Evolutionary conservation across 2,329 filamentous ascomycete species (phyloP).

Genomic region (Drechslera avenae): DNA sequence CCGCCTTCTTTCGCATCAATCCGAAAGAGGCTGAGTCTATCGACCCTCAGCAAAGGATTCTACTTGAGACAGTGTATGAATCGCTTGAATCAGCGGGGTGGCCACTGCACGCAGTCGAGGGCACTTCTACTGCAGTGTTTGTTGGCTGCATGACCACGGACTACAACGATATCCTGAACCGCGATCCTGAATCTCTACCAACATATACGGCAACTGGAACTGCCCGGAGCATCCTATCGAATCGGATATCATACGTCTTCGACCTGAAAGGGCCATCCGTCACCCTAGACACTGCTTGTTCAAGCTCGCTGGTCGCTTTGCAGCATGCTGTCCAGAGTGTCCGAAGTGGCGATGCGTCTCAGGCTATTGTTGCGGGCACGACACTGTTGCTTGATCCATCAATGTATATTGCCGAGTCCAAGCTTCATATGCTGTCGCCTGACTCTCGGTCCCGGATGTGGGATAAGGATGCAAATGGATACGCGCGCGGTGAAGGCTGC

Average conservation of each 20-base stretch:
- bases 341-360: slow-evolving; percentile 10
- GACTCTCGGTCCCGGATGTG: slow-evolving; percentile 31
- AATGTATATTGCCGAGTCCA: slow-evolving; percentile 21
- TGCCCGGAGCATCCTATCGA: slow-evolving; percentile 32
- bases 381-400: slow-evolving; percentile 3
- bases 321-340: slow-evolving; percentile 22
- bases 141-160: slow-evolving; percentile 31
- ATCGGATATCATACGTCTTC: slow-evolving; percentile 46
- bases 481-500: slow-evolving; percentile 58
- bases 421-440: slow-evolving; percentile 34
- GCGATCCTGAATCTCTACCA: slow-evolving; percentile 35
- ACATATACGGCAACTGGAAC: slow-evolving; percentile 34
- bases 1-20: slow-evolving; percentile 39
- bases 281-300: slow-evolving; percentile 49
- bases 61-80: slow-evolving; percentile 45
- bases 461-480: slow-evolving; percentile 58
- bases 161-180: slow-evolving; percentile 31
- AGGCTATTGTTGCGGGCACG: slow-evolving; percentile 15
- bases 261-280: slow-evolving; percentile 43
- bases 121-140: slow-evolving; percentile 35
- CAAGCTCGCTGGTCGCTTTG: slow-evolving; percentile 34
- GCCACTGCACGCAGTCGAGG: slow-evolving; percentile 32
- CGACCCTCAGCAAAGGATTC: slow-evolving; percentile 42
- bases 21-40: slow-evolving; percentile 32
- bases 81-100: slow-evolving; percentile 50